Conservation (phyloP, 805 yeast species). For the Blastobotrys americana region DNA sequence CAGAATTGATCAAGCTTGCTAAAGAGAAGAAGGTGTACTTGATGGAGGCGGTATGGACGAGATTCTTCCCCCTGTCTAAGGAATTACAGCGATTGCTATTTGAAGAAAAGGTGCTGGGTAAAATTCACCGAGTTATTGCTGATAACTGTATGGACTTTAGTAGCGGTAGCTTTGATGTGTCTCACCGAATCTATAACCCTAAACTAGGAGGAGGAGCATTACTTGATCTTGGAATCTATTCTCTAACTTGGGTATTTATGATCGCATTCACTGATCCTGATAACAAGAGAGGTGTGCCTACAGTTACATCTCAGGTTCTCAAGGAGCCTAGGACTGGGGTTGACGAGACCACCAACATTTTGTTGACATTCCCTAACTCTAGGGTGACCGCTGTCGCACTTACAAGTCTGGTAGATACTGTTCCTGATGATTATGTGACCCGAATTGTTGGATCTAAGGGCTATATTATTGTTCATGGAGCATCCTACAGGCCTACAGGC, state of each 20-base stretch:
- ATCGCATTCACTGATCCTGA: conserved; percentile 16
- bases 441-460: conserved; percentile 20
- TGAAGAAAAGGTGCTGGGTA: conserved; percentile 41
- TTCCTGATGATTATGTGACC: conserved; percentile 5
- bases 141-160: conserved; percentile 39
- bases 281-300: conserved; percentile 14
- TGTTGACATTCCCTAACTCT: conserved; percentile 14
- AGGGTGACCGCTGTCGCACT: conserved; percentile 14
- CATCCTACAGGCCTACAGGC: conserved; percentile 18
- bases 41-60: conserved; percentile 45
- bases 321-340: conserved; percentile 14
- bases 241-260: conserved; percentile 35
- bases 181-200: conserved; percentile 38
- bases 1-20: conserved; percentile 39
- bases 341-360: conserved; percentile 14
- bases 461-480: conserved; percentile 17
- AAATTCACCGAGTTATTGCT: conserved; percentile 36
- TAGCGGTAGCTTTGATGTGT: conserved; percentile 29
- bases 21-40: conserved; percentile 38
- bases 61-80: conserved; percentile 38
- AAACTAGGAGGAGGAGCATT: conserved; percentile 50
- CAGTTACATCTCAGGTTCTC: conserved; percentile 9
- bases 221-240: conserved; percentile 49
- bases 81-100: conserved; percentile 34
- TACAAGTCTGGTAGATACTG: conserved; percentile 4